Evolutionary conservation across 176 grass and related monocot genomes (phyloP).

Genomic region (Calamus simplicifolius): DNA sequence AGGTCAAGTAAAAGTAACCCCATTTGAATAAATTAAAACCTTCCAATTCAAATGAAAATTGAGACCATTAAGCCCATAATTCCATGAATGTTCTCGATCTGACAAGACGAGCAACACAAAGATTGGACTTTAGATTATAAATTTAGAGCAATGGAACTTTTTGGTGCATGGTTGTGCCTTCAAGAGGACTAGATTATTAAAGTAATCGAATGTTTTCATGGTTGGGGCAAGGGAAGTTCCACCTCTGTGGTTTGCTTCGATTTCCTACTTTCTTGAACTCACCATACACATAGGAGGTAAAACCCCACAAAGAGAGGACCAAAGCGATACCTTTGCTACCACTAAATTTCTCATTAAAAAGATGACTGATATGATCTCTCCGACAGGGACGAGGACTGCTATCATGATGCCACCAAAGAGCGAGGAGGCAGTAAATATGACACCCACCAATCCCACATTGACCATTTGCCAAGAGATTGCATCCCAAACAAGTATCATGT

Average conservation of each 20-base stretch:
- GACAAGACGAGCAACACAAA: no score
- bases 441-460: slow-evolving; percentile 51
- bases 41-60: no score
- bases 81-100: no score
- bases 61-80: no score
- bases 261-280: slow-evolving; percentile 39
- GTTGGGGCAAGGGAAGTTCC: not conserved
- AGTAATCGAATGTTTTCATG: no score
- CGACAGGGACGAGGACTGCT: slow-evolving; percentile 44
- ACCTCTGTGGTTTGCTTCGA: slow-evolving; percentile 11
- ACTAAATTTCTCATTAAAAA: slow-evolving; percentile 78
- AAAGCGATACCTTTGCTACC: slow-evolving; percentile 47
- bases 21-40: no score
- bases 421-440: slow-evolving; percentile 49
- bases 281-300: slow-evolving; percentile 62
- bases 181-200: no score
- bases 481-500: slow-evolving; percentile 37
- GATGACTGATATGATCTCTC: slow-evolving; percentile 45
- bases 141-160: no score
- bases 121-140: no score
- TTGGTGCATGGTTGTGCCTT: no score
- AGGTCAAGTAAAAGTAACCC: no score
- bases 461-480: slow-evolving; percentile 53
- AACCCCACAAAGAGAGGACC: slow-evolving; percentile 59
- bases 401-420: slow-evolving; percentile 63